These are phyloP conservation scores for Sugiyamaella mastotermitis DNA, from an alignment of 805 yeast species.

Conservation along the genomic window DNA sequence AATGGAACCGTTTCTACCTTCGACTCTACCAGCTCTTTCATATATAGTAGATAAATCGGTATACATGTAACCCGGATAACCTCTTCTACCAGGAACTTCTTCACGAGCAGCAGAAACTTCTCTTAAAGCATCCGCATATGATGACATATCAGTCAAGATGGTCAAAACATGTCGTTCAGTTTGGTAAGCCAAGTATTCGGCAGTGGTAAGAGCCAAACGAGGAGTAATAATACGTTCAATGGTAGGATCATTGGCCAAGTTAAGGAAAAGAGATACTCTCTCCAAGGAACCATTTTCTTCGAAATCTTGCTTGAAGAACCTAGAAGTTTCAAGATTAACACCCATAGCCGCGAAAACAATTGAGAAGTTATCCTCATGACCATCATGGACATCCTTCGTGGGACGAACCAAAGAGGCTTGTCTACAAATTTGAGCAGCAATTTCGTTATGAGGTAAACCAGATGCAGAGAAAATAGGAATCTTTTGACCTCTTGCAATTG, in stretches of 20 bases:
- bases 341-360: constrained; percentile 99
- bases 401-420: constrained; percentile 99
- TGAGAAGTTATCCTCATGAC: constrained; percentile 98
- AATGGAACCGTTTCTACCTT: constrained; percentile 98
- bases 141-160: constrained; percentile 97
- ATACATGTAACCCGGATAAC: constrained; percentile 99
- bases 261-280: constrained; percentile 93
- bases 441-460: constrained; percentile 98
- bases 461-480: constrained; percentile 99
- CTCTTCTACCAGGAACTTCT: constrained; percentile 99
- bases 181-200: constrained; percentile 97
- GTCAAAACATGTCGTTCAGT: constrained; percentile 99
- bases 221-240: constrained; percentile 99
- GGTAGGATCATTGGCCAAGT: constrained; percentile 98
- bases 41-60: constrained; percentile 98
- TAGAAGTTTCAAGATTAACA: constrained; percentile 95
- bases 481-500: constrained; percentile 99
- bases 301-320: constrained; percentile 98
- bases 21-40: constrained; percentile 99
- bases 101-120: constrained; percentile 99
- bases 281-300: constrained; percentile 98
- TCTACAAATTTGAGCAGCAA: constrained; percentile 99
- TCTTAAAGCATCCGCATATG: constrained; percentile 99
- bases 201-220: constrained; percentile 96
- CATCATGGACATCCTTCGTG: constrained; percentile 98